Percentiles rank a stretch among this genome's conserved stretches.
Evolutionary conservation across 108 stramenopile genomes (phyloP).

Genomic region (Nitzschia palea): DNA sequence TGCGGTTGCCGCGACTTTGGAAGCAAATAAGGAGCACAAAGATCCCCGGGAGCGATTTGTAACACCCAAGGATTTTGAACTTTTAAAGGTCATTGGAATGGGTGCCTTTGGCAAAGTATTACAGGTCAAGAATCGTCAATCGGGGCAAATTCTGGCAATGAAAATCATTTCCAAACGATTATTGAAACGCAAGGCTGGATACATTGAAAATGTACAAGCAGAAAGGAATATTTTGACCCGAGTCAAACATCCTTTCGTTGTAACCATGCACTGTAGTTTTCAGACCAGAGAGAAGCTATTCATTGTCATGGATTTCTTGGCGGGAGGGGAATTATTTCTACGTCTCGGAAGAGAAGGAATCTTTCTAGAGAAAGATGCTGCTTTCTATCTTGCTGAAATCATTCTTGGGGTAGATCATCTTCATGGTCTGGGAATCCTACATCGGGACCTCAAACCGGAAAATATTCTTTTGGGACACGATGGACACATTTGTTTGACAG

Average conservation of each 20-base stretch:
- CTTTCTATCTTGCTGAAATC: conserved; percentile 96
- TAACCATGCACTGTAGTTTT: conserved; percentile 94
- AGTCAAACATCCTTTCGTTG: conserved; percentile 95
- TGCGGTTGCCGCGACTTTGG: not conserved
- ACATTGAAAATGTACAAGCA: conserved; percentile 84
- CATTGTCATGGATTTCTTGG: conserved; percentile 96
- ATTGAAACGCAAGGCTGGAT: conserved; percentile 73
- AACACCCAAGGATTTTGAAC: conserved; percentile 85
- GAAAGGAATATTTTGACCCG: conserved; percentile 94
- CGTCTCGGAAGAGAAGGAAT: conserved; percentile 83
- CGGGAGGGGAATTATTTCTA: conserved; percentile 96
- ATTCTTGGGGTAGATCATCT: conserved; percentile 92
- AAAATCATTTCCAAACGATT: conserved; percentile 95
- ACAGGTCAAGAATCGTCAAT: conserved; percentile 82
- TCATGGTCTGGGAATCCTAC: conserved; percentile 89
- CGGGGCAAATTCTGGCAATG: conserved; percentile 89
- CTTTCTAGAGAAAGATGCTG: conserved; percentile 73
- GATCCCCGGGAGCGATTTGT: conserved; percentile 44
- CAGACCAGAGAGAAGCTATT: conserved; percentile 95
- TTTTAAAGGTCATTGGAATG: conserved; percentile 93
- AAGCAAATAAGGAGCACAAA: not conserved
- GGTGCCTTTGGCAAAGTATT: conserved; percentile 99
- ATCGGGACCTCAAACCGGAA: conserved; percentile 95
- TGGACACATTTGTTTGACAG: conserved; percentile 94
- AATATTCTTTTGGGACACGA: conserved; percentile 89